Evolutionary conservation across 768 basidiomycete genomes (phyloP).

Genomic region (Floccularia luteovirens): DNA sequence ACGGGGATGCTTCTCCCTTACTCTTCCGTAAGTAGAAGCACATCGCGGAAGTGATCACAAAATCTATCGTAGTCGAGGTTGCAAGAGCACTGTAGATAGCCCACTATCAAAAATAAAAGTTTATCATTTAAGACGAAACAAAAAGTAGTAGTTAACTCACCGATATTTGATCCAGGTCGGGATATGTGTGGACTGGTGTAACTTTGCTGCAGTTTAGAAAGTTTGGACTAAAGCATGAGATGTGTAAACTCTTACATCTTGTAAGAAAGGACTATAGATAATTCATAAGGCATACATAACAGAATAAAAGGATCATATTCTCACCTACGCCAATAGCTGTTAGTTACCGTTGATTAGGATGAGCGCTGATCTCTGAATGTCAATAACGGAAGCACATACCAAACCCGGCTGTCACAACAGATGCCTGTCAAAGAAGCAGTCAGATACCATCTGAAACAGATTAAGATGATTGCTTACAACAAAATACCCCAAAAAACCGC

Average conservation of each 20-base stretch:
- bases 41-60: slow-evolving; percentile 29
- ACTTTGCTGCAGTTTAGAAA: not conserved
- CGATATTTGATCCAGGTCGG: slow-evolving; percentile 19
- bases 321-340: slow-evolving; percentile 25
- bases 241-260: slow-evolving; percentile 19
- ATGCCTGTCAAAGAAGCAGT: slow-evolving; percentile 14
- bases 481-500: slow-evolving; percentile 25
- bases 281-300: not conserved
- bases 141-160: slow-evolving; percentile 14
- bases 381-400: slow-evolving; percentile 16
- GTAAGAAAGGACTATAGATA: slow-evolving; percentile 22
- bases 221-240: not conserved
- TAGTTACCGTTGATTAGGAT: not conserved
- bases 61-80: slow-evolving; percentile 34
- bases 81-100: slow-evolving; percentile 31
- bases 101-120: slow-evolving; percentile 22
- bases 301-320: slow-evolving; percentile 2
- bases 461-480: slow-evolving; percentile 16
- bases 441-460: slow-evolving; percentile 12
- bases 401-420: slow-evolving; percentile 27
- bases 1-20: slow-evolving; percentile 13
- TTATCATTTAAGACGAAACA: not conserved
- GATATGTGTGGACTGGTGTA: slow-evolving; percentile 16
- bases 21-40: slow-evolving; percentile 27
- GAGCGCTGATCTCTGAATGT: not conserved